Evolutionary conservation across 2,329 filamentous ascomycete species (phyloP), one percentile per base, ranked within the genome.

Genomic region (Penicillium sp.): DNA sequence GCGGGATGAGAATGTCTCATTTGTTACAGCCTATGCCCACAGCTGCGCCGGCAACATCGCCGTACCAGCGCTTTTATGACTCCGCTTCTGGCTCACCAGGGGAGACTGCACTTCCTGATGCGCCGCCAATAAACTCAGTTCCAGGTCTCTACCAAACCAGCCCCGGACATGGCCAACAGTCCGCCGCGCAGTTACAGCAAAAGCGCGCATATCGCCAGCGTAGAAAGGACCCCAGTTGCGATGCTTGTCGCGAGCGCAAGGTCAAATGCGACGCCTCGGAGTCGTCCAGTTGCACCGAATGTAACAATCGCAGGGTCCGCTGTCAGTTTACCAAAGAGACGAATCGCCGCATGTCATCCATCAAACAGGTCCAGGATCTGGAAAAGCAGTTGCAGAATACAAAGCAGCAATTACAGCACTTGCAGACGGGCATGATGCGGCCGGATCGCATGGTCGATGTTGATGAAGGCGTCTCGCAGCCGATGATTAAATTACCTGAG

Each of bases 301-400:
- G 93, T 72, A 93, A 88, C 4, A 96, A 90, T 67, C 84, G 93
- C 57, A 94, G 91, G 65, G 91, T 97, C 57, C 95, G 94, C 69
- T 98, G 93, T 66, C 91, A 97, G 65, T 98, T 98, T 67, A 98
- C 93, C 43, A 98, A 98, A 72, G 93, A 98, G 71, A 98, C 93
- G 12, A 98, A 98, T 68, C 81, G 93, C 52, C 83, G 93, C 54
- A 98, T 98, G 93, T 97, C 93, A 17, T 97, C 91, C 1, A 97
- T 97, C 72, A 98, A 97, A 80, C 93, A 96, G 75, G 87, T 97
- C 12, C 93, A 97, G 70, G 93, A 98, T 67, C 77, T 98, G 24
- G 91, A 97, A 71, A 93, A 88, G 69, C 90, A 96, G 69, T 81
- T 96, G 62, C 80, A 85, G 41, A 79, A 84, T 45, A 78, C 93